Evolutionary conservation across 306 rosid genomes (phyloP), one percentile per base, ranked within the genome.

Genomic region (Astragalus glycyphyllos): DNA sequence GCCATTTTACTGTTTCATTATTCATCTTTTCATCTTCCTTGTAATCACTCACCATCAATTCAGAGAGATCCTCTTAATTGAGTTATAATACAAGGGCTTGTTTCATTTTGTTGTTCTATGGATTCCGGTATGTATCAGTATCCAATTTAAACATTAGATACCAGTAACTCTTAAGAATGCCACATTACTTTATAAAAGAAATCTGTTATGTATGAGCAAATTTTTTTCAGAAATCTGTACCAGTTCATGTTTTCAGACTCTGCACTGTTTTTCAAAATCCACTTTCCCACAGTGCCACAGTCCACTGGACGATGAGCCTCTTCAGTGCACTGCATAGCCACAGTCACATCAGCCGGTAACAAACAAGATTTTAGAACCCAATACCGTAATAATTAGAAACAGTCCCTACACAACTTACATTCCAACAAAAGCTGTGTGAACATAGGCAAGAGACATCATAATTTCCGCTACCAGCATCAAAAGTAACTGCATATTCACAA

Each of bases 261-360:
- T 4, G 97, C 96, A 81, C 92, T 94, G 78, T 90, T 94, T 91
- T 94, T 94, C 88, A 89, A 60, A 72, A 94, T 83, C 98, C 98
- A 90, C 80, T 86, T 94, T 11, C 88, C 89, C 73, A 94, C 98
- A 60, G 98, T 94, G 67, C 85, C 89, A 59, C 98, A 94, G 74
- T 90, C 96, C 59, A 94, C 96, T 2, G 98, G 98, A 69, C 97
- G 97, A 69, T 94, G 98, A 77, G 95, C 98, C 86, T 94, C 97
- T 80, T 94, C 96, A 2, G 92, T 91, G 85, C 98, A 94, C 89
- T 85, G 77, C 29, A 59, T 64, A 69, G 59, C 47, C 79, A 72
- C 42, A 67, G 54, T 40, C 53, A 65, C 14, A 49, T 15, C 35
- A 73, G 72, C 58, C 57, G 32, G 53, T 54, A 72, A 53, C 76